Conservation (phyloP, 2,329 filamentous ascomycete species). For the Sclerotinia sclerotiorum region DNA sequence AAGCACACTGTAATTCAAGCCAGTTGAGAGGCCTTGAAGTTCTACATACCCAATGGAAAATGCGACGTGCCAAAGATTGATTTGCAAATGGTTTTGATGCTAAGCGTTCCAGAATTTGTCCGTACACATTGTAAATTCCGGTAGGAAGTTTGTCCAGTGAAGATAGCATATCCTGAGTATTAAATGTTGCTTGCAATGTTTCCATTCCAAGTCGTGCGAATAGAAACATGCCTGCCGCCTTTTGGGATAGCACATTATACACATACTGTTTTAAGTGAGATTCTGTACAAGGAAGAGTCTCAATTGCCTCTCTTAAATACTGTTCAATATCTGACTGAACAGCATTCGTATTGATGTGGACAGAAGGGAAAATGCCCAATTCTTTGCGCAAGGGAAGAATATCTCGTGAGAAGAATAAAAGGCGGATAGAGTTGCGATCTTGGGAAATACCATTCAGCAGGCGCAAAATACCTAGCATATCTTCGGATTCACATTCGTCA, state of each 20-base stretch:
- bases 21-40: constrained; percentile 18
- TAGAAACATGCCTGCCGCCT: constrained; percentile 21
- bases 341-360: constrained; percentile 14
- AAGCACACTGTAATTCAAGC: constrained; percentile 16
- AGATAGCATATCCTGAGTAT: constrained; percentile 21
- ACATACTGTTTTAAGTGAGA: constrained; percentile 22
- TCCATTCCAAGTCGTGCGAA: constrained; percentile 20
- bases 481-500: constrained; percentile 21
- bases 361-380: background rate
- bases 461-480: constrained; percentile 17
- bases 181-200: constrained; percentile 18
- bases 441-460: background rate
- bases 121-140: constrained; percentile 20
- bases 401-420: constrained; percentile 21
- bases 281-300: constrained; percentile 17
- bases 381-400: constrained; percentile 19
- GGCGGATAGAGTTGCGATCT: constrained; percentile 8
- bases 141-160: constrained; percentile 19
- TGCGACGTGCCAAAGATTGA: constrained; percentile 11
- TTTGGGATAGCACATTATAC: constrained; percentile 16
- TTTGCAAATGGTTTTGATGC: constrained; percentile 2
- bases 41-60: constrained; percentile 22
- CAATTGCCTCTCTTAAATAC: constrained; percentile 20
- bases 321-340: constrained; percentile 10
- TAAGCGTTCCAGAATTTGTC: constrained; percentile 14